These are phyloP conservation scores for Hibiscus trionum DNA, from an alignment of 345 rosid species.

Conservation along the genomic window DNA sequence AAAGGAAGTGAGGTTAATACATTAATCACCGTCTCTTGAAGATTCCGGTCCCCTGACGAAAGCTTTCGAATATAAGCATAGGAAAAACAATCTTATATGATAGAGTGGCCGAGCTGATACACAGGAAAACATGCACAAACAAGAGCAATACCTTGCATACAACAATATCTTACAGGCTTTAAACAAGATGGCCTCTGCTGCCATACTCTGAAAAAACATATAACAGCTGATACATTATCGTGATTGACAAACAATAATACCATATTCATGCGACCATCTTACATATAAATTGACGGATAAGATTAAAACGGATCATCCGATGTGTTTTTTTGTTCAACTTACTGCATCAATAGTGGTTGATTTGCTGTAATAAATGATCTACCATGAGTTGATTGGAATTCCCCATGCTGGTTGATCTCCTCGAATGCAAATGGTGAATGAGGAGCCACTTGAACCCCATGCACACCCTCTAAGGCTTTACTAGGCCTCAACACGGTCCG, in stretches of 20 bases:
- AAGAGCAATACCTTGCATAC: slow-evolving; percentile 41
- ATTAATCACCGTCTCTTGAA: slow-evolving; percentile 66
- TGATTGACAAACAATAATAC: neutral
- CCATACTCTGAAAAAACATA: slow-evolving; percentile 57
- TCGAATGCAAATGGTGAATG: slow-evolving; percentile 57
- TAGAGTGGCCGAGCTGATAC: neutral
- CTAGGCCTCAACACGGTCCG: slow-evolving; percentile 31
- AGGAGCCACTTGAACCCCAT: slow-evolving; percentile 64
- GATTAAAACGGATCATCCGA: neutral
- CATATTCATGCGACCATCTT: neutral
- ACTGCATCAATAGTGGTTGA: slow-evolving; percentile 59
- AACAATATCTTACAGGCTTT: slow-evolving; percentile 53
- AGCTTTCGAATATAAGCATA: neutral
- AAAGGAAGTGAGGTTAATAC: slow-evolving; percentile 93
- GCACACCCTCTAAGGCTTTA: slow-evolving; percentile 64
- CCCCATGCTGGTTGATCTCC: slow-evolving; percentile 40
- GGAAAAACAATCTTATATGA: neutral
- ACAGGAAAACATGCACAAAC: neutral
- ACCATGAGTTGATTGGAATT: slow-evolving; percentile 29
- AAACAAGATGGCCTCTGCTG: slow-evolving; percentile 88
- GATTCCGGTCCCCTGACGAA: slow-evolving; percentile 54
- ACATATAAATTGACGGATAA: neutral
- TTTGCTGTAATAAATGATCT: slow-evolving; percentile 34
- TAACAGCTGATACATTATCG: neutral
- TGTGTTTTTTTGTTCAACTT: slow-evolving; percentile 17